Conservation (phyloP, 2,329 filamentous ascomycete genomes). For the Penicillium verrucosum region DNA sequence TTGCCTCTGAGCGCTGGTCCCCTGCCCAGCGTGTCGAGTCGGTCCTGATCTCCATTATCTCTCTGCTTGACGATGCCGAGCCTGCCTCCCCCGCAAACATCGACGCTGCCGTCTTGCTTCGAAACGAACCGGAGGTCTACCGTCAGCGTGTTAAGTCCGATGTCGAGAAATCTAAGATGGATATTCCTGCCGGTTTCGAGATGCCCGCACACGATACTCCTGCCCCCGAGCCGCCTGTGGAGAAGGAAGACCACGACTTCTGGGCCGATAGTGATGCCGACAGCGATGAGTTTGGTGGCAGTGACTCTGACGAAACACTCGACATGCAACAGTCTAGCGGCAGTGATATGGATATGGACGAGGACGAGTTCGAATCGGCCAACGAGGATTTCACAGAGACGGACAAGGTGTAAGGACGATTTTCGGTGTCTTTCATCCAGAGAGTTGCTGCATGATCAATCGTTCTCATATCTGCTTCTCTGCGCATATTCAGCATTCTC, state of each 20-base stretch:
- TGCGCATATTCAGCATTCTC: slow-evolving; percentile 3
- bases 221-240: slow-evolving; percentile 53
- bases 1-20: slow-evolving; percentile 88
- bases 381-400: background rate
- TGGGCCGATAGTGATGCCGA: slow-evolving; percentile 71
- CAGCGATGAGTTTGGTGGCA: slow-evolving; percentile 74
- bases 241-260: slow-evolving; percentile 71
- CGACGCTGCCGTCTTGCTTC: slow-evolving; percentile 81
- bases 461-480: background rate
- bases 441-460: background rate
- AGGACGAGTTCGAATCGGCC: slow-evolving; percentile 19
- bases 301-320: slow-evolving; percentile 57
- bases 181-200: slow-evolving; percentile 73
- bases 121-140: slow-evolving; percentile 69
- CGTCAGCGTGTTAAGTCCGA: slow-evolving; percentile 65
- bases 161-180: slow-evolving; percentile 69
- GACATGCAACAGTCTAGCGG: slow-evolving; percentile 37
- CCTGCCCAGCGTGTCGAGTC: slow-evolving; percentile 92
- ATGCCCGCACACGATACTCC: slow-evolving; percentile 74
- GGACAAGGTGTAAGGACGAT: background rate
- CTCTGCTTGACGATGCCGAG: slow-evolving; percentile 90
- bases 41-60: slow-evolving; percentile 85
- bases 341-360: slow-evolving; percentile 58
- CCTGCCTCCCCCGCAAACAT: slow-evolving; percentile 93
- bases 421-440: background rate